Base-by-base conservation (phyloP, 2,329 filamentous ascomycete genomes). In the Trichoderma polysporum region DNA sequence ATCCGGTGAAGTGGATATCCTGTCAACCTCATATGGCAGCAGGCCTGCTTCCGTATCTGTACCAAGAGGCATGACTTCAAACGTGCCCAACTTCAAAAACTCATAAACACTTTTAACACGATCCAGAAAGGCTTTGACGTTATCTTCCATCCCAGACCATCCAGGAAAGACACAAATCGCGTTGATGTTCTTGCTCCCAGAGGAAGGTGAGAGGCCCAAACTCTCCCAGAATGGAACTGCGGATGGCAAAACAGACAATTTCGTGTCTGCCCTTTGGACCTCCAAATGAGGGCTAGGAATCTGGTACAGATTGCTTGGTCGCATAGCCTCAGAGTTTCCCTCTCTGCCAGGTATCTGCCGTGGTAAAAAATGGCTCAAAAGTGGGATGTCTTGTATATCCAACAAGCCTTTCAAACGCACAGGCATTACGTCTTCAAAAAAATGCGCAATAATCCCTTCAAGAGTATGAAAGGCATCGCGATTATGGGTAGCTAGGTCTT, bases 191-290 rank as follows among this genome's bases (percentile, higher is more conserved):
- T 96, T 96, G 8, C 82, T 74, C 0, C 91, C 90, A 67, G 87
- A 87, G 9, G 87, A 86, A 3, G 92, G 92, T 1, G 87, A 87
- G 1, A 97, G 82, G 0, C 91, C 91, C 19, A 96, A 80, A 54
- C 89, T 88, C 74, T 95, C 92, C 93, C 92, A 96, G 73, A 95
- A 97, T 1, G 85, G 80, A 22, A 94, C 80, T 0, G 91, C 90
- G 0, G 91, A 86, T 2, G 92, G 91, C 25, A 94, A 81, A 45
- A 96, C 82, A 12, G 93, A 92, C 66, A 93, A 85, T 56, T 85
- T 86, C 1, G 84, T 84, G 45, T 93, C 90, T 22, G 88, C 86
- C 62, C 92, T 85, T 57, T 89, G 88, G 12, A 96, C 82, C 70
- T 92, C 88, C 41, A 95, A 80, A 72, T 91, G 89, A 1, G 92